Percentiles rank a stretch among this genome's conserved stretches.
Conservation (phyloP, 2,329 filamentous ascomycete genomes). For the Aspergillus alliaceus region DNA sequence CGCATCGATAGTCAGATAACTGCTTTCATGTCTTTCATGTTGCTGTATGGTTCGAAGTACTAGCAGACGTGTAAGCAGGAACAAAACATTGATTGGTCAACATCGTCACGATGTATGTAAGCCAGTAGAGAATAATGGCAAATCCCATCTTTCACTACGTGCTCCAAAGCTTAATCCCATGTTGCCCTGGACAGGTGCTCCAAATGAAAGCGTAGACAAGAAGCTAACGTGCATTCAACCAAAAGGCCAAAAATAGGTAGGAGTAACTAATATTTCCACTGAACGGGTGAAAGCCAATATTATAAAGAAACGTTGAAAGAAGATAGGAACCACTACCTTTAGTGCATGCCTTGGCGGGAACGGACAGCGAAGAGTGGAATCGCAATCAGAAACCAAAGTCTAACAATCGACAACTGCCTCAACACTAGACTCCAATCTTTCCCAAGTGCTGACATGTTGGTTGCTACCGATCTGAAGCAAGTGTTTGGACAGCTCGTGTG, state of each 20-base stretch:
- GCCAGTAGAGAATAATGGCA: too few relatives aligned
- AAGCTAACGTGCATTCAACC: not conserved
- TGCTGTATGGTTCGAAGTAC: not conserved
- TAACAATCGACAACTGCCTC: not conserved
- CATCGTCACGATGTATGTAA: too few relatives aligned
- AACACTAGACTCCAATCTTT: not conserved
- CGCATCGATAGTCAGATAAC: not conserved
- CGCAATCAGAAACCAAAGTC: not conserved
- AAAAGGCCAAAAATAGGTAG: not conserved
- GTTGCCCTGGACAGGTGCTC: not conserved
- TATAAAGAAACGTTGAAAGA: not conserved
- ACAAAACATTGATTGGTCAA: not conserved
- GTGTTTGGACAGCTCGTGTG: not conserved
- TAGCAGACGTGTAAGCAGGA: not conserved
- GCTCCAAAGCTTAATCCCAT: not conserved
- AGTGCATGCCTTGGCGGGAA: not conserved
- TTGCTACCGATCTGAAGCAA: not conserved
- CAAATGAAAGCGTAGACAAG: not conserved
- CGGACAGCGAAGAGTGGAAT: not conserved
- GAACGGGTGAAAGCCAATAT: not conserved
- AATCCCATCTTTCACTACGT: too few relatives aligned
- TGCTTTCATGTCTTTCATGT: not conserved
- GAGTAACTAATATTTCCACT: conserved; percentile 10
- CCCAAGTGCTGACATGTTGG: not conserved
- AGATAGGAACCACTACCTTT: not conserved